Evolutionary conservation across 345 rosid genomes (phyloP).

Genomic region (Eucalyptus viminalis): DNA sequence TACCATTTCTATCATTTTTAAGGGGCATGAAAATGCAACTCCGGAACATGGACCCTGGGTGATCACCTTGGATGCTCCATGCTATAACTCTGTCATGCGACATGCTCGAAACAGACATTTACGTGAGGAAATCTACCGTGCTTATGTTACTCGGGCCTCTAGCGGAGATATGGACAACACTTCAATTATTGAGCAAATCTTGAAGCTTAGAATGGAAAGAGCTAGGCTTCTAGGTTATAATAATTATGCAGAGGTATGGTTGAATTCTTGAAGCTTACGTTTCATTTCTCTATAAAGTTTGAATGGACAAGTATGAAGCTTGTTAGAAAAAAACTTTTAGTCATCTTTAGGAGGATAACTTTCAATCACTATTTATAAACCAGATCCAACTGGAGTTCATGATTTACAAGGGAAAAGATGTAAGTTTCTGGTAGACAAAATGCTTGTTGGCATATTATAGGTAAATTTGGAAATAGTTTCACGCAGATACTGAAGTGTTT

Average conservation of each 20-base stretch:
- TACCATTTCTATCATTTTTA: background rate
- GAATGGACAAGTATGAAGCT: background rate
- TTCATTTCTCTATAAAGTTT: background rate
- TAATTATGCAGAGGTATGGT: constrained; percentile 73
- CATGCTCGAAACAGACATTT: constrained; percentile 66
- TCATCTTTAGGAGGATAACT: background rate
- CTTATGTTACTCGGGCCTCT: constrained; percentile 58
- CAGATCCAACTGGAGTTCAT: background rate
- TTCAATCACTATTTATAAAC: background rate
- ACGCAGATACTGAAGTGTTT: background rate
- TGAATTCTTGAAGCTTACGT: background rate
- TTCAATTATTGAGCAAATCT: constrained; percentile 48
- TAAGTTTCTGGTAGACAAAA: background rate
- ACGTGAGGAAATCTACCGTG: constrained; percentile 75
- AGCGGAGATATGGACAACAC: constrained; percentile 68
- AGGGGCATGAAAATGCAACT: constrained; percentile 81
- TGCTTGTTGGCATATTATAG: background rate
- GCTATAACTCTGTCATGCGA: constrained; percentile 69
- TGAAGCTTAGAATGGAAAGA: constrained; percentile 69
- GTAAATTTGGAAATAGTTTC: background rate
- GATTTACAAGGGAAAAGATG: background rate
- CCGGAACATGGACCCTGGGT: constrained; percentile 85
- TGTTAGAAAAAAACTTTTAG: background rate
- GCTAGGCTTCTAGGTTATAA: constrained; percentile 66
- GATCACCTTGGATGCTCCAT: constrained; percentile 73